Conservation (phyloP, 73 alveolate species). For the Symbiodinium pilosum region DNA sequence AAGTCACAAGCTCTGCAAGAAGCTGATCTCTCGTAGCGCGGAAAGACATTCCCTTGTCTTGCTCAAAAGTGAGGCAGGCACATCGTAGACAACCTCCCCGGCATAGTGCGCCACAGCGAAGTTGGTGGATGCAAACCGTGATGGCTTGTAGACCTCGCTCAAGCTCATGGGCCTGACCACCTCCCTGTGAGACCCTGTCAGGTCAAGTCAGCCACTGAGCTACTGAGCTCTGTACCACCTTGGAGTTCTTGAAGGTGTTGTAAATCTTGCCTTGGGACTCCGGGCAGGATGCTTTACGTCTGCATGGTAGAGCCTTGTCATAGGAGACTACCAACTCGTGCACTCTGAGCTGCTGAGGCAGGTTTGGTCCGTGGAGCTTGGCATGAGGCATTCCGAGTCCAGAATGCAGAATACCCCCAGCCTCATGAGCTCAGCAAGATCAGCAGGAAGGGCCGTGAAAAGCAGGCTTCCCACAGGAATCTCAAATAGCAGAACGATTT, state of each 20-base stretch:
- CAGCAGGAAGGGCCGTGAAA: no score
- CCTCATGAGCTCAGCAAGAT: no score
- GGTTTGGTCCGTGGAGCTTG: slow-evolving; percentile 59
- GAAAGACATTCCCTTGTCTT: not conserved
- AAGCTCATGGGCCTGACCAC: no score
- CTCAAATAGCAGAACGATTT: no score
- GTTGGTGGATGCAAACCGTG: slow-evolving; percentile 89
- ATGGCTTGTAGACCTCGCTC: slow-evolving; percentile 94
- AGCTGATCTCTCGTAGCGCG: not conserved
- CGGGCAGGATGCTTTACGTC: not conserved
- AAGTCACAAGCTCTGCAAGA: not conserved
- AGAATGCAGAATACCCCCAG: slow-evolving; percentile 60
- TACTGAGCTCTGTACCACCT: slow-evolving; percentile 7
- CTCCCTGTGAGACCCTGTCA: no score
- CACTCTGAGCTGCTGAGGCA: slow-evolving; percentile 42
- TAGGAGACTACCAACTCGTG: not conserved
- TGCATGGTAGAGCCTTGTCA: not conserved
- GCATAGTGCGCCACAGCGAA: slow-evolving; percentile 98
- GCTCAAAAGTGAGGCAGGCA: not conserved
- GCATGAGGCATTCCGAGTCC: slow-evolving; percentile 86
- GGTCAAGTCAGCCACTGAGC: no score
- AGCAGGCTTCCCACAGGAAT: no score
- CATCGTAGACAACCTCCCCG: slow-evolving; percentile 97
- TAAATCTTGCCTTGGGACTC: slow-evolving; percentile 37
- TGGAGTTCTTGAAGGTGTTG: slow-evolving; percentile 59